A percentile compares a stretch with the other conserved stretches of the same genome.
Evolutionary conservation across 2,329 filamentous ascomycete genomes (phyloP).

Genomic region (Colletotrichum cordylinicola): DNA sequence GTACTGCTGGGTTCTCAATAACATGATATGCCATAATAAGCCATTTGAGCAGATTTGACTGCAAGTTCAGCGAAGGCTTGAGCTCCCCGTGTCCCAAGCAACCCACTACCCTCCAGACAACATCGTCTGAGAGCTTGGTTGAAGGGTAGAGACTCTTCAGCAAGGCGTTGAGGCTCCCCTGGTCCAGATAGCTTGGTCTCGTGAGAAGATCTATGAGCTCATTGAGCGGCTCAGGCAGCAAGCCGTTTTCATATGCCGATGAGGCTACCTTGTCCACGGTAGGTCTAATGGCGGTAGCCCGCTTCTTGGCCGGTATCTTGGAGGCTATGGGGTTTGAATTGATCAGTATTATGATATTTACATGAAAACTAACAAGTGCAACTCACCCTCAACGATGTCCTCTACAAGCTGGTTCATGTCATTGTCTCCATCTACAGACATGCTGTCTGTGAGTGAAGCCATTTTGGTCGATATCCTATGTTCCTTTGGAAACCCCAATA

Average conservation of each 20-base stretch:
- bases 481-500: neutral
- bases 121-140: slow-evolving; percentile 63
- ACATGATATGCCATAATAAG: slow-evolving; percentile 77
- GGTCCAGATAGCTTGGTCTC: slow-evolving; percentile 73
- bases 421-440: slow-evolving; percentile 31
- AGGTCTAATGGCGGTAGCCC: slow-evolving; percentile 65
- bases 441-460: neutral
- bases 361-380: neutral
- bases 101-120: slow-evolving; percentile 71
- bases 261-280: slow-evolving; percentile 68
- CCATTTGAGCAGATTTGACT: slow-evolving; percentile 78
- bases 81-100: slow-evolving; percentile 78
- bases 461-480: neutral
- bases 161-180: slow-evolving; percentile 72
- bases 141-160: slow-evolving; percentile 79
- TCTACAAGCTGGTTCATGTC: slow-evolving; percentile 40
- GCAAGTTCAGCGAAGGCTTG: slow-evolving; percentile 75
- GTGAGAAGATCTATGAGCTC: slow-evolving; percentile 72
- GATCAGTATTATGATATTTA: neutral
- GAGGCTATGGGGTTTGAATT: slow-evolving; percentile 48
- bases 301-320: slow-evolving; percentile 68
- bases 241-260: slow-evolving; percentile 71
- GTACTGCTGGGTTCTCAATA: slow-evolving; percentile 64
- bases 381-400: slow-evolving; percentile 36
- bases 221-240: slow-evolving; percentile 64